Evolutionary conservation across 2,329 filamentous ascomycete species (phyloP).

Genomic region (Aureobasidium namibiae): DNA sequence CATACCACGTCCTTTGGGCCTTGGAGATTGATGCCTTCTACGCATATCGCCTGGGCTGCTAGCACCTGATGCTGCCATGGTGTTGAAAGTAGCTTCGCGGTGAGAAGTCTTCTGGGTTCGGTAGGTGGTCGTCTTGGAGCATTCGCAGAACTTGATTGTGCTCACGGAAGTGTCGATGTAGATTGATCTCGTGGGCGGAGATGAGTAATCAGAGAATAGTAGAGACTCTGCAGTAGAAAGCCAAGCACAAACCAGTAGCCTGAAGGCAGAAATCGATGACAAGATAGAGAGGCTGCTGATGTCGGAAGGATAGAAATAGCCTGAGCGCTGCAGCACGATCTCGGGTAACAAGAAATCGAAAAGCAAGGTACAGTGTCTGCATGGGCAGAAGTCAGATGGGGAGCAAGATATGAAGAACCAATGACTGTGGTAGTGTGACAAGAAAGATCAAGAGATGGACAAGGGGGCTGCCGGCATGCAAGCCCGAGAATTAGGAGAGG

Average conservation of each 20-base stretch:
- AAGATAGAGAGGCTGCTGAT: neutral
- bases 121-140: neutral
- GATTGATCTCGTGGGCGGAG: neutral
- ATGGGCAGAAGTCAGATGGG: neutral
- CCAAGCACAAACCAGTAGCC: neutral
- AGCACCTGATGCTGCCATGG: slow-evolving; percentile 12
- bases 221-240: neutral
- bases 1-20: slow-evolving; percentile 36
- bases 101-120: neutral
- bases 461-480: slow-evolving; percentile 1
- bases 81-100: neutral
- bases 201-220: neutral
- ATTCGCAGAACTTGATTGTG: neutral
- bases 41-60: slow-evolving; percentile 31
- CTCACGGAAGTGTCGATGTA: neutral
- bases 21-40: slow-evolving; percentile 33
- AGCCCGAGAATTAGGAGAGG: neutral
- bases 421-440: neutral
- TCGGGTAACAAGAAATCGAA: neutral
- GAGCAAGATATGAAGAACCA: neutral
- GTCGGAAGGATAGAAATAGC: neutral
- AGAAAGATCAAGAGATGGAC: neutral
- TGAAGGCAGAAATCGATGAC: neutral
- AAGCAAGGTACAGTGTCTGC: neutral
- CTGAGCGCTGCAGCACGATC: neutral